phyloP scores from a whole-genome alignment of 176 grass and related monocot species.

The Saccharum officinarum region DNA sequence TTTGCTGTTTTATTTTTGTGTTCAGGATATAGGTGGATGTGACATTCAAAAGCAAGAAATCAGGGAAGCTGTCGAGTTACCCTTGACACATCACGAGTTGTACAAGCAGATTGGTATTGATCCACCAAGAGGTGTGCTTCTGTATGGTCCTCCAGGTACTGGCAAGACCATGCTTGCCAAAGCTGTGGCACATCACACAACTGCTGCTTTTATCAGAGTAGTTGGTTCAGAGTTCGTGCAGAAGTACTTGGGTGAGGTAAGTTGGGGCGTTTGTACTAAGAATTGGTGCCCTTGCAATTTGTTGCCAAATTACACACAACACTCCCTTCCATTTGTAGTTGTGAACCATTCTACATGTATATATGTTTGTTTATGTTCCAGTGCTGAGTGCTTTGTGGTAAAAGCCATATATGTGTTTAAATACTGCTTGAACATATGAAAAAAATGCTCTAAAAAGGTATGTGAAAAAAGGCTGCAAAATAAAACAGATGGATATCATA shows the following conservation, averaged over 20 bases:
- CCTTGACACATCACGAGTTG: too few relatives aligned
- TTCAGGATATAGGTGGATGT: too few relatives aligned
- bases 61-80: too few relatives aligned
- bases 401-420: neutral
- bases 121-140: slow-evolving; percentile 83
- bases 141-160: slow-evolving; percentile 89
- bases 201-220: slow-evolving; percentile 54
- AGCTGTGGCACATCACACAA: slow-evolving; percentile 91
- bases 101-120: slow-evolving; percentile 61
- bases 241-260: slow-evolving; percentile 24
- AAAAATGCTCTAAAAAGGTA: neutral
- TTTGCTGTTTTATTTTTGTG: too few relatives aligned
- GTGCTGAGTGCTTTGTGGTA: neutral
- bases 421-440: neutral
- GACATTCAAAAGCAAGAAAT: too few relatives aligned
- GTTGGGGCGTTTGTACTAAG: neutral
- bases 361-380: neutral
- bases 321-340: neutral
- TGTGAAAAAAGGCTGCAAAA: too few relatives aligned
- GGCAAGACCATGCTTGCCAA: slow-evolving; percentile 97
- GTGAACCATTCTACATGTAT: neutral
- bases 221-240: too few relatives aligned
- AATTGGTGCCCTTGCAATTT: neutral
- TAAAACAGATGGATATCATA: neutral
- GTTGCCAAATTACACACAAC: neutral